phyloP scores from a whole-genome alignment of 1,284 basidiomycete genomes.

The Rhodotorula sp. region DNA sequence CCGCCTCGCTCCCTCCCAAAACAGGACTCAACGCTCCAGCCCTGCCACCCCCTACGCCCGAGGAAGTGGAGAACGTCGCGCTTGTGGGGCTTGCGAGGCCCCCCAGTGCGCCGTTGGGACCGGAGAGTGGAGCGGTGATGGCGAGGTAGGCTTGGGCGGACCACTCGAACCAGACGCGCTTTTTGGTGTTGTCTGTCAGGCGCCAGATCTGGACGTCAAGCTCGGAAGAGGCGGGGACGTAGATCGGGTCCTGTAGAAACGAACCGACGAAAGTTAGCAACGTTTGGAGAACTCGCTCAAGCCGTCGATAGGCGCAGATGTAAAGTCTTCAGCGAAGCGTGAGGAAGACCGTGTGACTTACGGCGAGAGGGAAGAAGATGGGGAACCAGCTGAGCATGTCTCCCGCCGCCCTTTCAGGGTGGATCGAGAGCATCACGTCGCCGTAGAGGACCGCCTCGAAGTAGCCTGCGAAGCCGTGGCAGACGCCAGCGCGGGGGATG shows the following conservation, averaged over 20 bases:
- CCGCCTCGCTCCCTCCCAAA: conserved; percentile 16
- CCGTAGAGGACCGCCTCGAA: conserved; percentile 94
- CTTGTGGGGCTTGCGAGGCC: conserved; percentile 3
- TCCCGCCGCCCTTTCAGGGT: conserved; percentile 82
- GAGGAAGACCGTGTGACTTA: conserved; percentile 45
- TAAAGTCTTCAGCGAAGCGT: background rate
- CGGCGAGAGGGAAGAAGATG: conserved; percentile 84
- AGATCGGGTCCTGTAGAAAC: conserved; percentile 73
- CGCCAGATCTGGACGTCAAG: conserved; percentile 94
- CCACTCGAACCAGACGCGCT: conserved; percentile 99
- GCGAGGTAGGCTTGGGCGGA: conserved; percentile 85
- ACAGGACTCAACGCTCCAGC: conserved; percentile 10
- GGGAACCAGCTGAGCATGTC: conserved; percentile 99
- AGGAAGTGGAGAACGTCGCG: conserved; percentile 15
- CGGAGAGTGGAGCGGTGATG: conserved; percentile 37
- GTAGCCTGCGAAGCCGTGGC: conserved; percentile 97
- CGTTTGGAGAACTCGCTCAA: background rate
- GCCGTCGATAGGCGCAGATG: background rate
- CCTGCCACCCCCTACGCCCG: conserved; percentile 1
- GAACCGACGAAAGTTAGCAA: background rate
- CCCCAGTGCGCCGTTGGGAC: background rate
- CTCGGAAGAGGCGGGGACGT: conserved; percentile 87
- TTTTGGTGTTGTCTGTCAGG: conserved; percentile 65
- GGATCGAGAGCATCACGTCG: conserved; percentile 85
- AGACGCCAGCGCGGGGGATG: conserved; percentile 88